Evolutionary conservation across 1,139 yeast genomes (phyloP), one percentile per base, ranked within the genome.

Genomic region (Kodamaea sp.): DNA sequence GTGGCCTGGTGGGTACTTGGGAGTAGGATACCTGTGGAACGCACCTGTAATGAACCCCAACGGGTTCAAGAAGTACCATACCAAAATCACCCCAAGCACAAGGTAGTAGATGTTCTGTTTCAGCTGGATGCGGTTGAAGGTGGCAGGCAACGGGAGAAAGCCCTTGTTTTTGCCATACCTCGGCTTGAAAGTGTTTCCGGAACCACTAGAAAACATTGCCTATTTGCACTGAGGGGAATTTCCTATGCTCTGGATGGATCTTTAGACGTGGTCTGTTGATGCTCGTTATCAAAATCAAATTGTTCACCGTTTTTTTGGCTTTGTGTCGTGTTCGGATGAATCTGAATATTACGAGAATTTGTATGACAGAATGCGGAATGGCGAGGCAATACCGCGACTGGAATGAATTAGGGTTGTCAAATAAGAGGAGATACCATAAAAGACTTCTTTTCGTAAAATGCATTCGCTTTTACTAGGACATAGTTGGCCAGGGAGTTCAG

Each of bases 71-170:
- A 57, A 52, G 31, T 52, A 43, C 50, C 61, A 49, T 15, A 60
- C 24, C 12, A 61, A 21, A 12, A 61, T 26, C 6, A 53, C 25
- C 7, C 46, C 31, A 7, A 53, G 32, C 9, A 56, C 34, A 28
- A 55, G 39, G 7, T 48, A 28, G 4, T 49, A 46, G 14, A 52
- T 28, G 32, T 47, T 52, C 13, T 45, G 48, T 26, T 49, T 53
- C 22, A 45, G 35, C 15, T 38, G 44, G 12, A 50, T 44, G 14
- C 46, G 46, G 35, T 37, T 49, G 42, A 63, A 61, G 9, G 64
- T 59, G 11, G 67, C 67, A 4, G 70, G 68, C 27, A 63, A 51
- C 1, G 71, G 70, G 27, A 64, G 47, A 29, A 53, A 54, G 11
- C 58, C 49, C 26, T 43, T 43, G 32, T 39, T 48, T 32, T 44